These are phyloP conservation scores for Ogataea pini DNA, from an alignment of 805 yeast genomes.

Conservation along the genomic window DNA sequence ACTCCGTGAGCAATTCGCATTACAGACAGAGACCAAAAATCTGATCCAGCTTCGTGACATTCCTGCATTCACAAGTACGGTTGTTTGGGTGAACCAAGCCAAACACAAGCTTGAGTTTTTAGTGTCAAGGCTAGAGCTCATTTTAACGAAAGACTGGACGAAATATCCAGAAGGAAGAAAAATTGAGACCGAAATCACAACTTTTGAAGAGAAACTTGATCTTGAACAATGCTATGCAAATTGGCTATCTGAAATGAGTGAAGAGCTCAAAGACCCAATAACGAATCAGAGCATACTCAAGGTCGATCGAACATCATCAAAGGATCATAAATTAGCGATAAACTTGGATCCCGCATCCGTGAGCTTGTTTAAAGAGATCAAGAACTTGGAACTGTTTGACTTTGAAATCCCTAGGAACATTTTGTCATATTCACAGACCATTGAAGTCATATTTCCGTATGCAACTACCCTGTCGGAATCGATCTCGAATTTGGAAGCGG, in stretches of 20 bases:
- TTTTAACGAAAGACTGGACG: slow-evolving; percentile 64
- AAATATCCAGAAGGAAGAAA: slow-evolving; percentile 66
- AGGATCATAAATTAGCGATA: slow-evolving; percentile 39
- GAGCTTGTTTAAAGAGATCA: slow-evolving; percentile 52
- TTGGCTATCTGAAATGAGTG: slow-evolving; percentile 45
- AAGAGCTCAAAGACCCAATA: slow-evolving; percentile 15
- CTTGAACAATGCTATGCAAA: slow-evolving; percentile 40
- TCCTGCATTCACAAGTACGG: slow-evolving; percentile 46
- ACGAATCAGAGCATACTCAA: slow-evolving; percentile 36
- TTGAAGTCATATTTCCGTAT: slow-evolving; percentile 56
- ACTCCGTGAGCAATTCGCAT: slow-evolving; percentile 40
- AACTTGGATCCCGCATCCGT: slow-evolving; percentile 52
- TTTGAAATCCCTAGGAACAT: slow-evolving; percentile 59
- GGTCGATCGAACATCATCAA: slow-evolving; percentile 28
- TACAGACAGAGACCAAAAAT: slow-evolving; percentile 36
- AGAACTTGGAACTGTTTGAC: slow-evolving; percentile 49
- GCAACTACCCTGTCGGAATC: slow-evolving; percentile 57
- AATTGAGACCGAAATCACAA: slow-evolving; percentile 50
- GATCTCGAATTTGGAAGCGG: slow-evolving; percentile 39
- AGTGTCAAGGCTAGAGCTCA: slow-evolving; percentile 45
- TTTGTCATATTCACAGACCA: slow-evolving; percentile 46
- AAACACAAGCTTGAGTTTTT: slow-evolving; percentile 44
- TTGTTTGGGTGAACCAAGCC: slow-evolving; percentile 57
- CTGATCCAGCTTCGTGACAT: slow-evolving; percentile 45
- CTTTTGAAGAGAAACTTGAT: slow-evolving; percentile 49